Percentiles rank a stretch among this genome's conserved stretches.
These are phyloP conservation scores for Sclerotinia borealis DNA, from an alignment of 2,329 filamentous ascomycete genomes.

Conservation along the genomic window DNA sequence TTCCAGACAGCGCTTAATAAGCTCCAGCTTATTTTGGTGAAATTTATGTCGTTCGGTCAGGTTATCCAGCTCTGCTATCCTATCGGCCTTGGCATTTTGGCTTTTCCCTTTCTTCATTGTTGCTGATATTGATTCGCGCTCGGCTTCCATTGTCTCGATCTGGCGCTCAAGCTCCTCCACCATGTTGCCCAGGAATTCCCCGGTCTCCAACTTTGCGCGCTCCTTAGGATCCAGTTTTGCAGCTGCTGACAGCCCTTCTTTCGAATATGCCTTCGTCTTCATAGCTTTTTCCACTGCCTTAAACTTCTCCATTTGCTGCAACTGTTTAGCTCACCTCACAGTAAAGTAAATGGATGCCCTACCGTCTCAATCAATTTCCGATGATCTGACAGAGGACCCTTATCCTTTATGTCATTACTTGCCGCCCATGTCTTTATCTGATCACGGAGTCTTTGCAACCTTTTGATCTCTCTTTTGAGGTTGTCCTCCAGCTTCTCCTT, in stretches of 20 bases:
- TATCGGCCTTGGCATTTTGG: conserved; percentile 74
- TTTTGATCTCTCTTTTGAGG: conserved; percentile 99
- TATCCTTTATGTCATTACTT: conserved; percentile 99
- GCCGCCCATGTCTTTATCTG: conserved; percentile 99
- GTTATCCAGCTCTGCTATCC: conserved; percentile 78
- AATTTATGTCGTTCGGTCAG: conserved; percentile 91
- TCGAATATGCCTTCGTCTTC: conserved; percentile 99
- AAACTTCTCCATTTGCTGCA: conserved; percentile 97
- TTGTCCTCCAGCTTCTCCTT: conserved; percentile 98
- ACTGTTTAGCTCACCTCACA: conserved; percentile 23
- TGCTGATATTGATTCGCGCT: conserved; percentile 78
- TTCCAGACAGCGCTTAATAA: conserved; percentile 82
- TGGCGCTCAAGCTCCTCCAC: conserved; percentile 91
- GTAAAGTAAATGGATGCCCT: conserved; percentile 17
- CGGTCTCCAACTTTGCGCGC: conserved; percentile 83
- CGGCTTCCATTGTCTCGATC: conserved; percentile 87
- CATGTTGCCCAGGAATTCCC: conserved; percentile 78
- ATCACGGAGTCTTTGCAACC: conserved; percentile 91
- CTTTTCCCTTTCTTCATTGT: conserved; percentile 95
- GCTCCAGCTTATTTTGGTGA: conserved; percentile 88
- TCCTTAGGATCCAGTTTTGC: conserved; percentile 96
- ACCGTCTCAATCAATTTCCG: conserved; percentile 97
- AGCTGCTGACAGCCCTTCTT: conserved; percentile 88
- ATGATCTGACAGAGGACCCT: conserved; percentile 88
- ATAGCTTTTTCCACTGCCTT: conserved; percentile 99